phyloP scores from a whole-genome alignment of 495 filamentous ascomycete genomes.

The Daldinia grandis region DNA sequence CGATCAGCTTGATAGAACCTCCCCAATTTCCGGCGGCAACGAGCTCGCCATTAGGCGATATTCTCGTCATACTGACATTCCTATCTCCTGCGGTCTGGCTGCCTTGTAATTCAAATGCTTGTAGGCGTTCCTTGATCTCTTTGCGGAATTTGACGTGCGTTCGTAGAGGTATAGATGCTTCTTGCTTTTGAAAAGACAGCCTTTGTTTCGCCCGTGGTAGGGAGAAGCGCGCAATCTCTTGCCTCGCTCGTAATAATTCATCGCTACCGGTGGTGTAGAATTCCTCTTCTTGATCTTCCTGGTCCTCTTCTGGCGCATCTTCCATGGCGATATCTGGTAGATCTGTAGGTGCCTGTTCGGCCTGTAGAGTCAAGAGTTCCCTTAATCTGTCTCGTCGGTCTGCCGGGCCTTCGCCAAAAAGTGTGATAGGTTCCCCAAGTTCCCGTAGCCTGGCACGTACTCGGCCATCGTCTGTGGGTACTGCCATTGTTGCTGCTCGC shows the following conservation, averaged over 20 bases:
- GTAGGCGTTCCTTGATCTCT: slow-evolving; percentile 82
- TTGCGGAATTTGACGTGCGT: slow-evolving; percentile 93
- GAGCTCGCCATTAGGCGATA: slow-evolving; percentile 84
- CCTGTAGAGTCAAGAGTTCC: slow-evolving; percentile 63
- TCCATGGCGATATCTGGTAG: slow-evolving; percentile 65
- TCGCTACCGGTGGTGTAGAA: slow-evolving; percentile 88
- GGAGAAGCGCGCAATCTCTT: slow-evolving; percentile 84
- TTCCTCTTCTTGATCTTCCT: slow-evolving; percentile 86
- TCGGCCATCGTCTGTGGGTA: slow-evolving; percentile 92
- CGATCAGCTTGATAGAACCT: slow-evolving; percentile 84
- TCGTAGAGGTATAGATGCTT: slow-evolving; percentile 81
- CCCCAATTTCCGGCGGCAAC: slow-evolving; percentile 93
- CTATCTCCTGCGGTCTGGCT: slow-evolving; percentile 92
- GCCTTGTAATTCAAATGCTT: slow-evolving; percentile 86
- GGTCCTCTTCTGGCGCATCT: slow-evolving; percentile 69
- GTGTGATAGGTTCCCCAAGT: slow-evolving; percentile 88
- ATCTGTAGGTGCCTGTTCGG: slow-evolving; percentile 69
- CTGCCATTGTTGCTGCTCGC: slow-evolving; percentile 86
- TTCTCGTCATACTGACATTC: slow-evolving; percentile 87
- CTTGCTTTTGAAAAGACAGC: slow-evolving; percentile 76
- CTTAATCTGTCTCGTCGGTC: slow-evolving; percentile 89
- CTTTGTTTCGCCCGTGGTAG: slow-evolving; percentile 81
- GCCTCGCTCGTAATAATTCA: slow-evolving; percentile 78
- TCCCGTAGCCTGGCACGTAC: slow-evolving; percentile 83
- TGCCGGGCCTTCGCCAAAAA: slow-evolving; percentile 90